Percentiles rank a stretch among this genome's conserved stretches.
Conservation (phyloP, 2,329 filamentous ascomycete genomes). For the Taxawa tesnikishii region DNA sequence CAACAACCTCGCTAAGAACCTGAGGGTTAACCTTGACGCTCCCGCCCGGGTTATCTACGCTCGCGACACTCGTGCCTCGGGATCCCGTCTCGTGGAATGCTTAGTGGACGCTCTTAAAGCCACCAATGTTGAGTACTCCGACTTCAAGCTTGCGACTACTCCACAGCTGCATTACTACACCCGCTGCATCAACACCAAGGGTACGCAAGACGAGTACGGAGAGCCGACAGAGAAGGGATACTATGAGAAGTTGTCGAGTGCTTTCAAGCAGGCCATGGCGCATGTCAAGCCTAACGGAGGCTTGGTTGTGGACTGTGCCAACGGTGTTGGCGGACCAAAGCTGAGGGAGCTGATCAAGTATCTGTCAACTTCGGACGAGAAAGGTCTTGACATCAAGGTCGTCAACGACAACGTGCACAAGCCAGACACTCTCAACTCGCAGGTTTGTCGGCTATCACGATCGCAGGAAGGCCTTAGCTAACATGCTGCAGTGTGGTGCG, state of each 20-base stretch:
- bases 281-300: conserved; percentile 61
- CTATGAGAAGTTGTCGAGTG: conserved; percentile 79
- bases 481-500: conserved; percentile 60
- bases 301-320: conserved; percentile 86
- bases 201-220: conserved; percentile 77
- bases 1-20: conserved; percentile 58
- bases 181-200: conserved; percentile 85
- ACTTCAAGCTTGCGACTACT: conserved; percentile 87
- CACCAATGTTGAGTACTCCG: conserved; percentile 59
- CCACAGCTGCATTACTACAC: conserved; percentile 97
- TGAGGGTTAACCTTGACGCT: conserved; percentile 60
- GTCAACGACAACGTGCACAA: conserved; percentile 89
- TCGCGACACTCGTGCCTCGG: conserved; percentile 85
- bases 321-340: conserved; percentile 91
- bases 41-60: conserved; percentile 78
- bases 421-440: conserved; percentile 77
- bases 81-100: conserved; percentile 67
- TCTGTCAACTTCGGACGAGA: conserved; percentile 54
- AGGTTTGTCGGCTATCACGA: conserved; percentile 45
- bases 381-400: conserved; percentile 68
- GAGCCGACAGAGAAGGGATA: conserved; percentile 83
- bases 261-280: conserved; percentile 74
- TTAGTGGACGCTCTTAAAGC: conserved; percentile 70
- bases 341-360: conserved; percentile 75
- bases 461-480: conserved; percentile 6